Conservation (phyloP, 352 stramenopile genomes). For the Phytophthora cactorum region DNA sequence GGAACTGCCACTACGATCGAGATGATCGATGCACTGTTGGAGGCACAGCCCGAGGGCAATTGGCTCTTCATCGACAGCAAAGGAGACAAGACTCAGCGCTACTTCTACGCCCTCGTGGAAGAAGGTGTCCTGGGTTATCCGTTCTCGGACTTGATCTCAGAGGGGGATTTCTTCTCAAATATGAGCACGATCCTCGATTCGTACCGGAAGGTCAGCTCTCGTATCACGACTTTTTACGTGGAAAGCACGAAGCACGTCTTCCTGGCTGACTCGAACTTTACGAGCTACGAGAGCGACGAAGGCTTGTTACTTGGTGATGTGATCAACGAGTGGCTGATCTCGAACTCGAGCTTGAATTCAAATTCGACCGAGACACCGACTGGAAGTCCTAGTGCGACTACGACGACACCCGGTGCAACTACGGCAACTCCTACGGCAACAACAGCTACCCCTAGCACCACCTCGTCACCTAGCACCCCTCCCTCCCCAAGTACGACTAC, state of each 20-base stretch:
- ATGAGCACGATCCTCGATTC: conserved; percentile 41
- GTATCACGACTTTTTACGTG: conserved; percentile 42
- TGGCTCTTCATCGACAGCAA: conserved; percentile 77
- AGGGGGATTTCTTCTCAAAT: conserved; percentile 51
- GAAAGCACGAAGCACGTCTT: conserved; percentile 40
- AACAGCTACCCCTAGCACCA: conserved; percentile 3
- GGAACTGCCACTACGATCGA: conserved; percentile 39
- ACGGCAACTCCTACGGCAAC: conserved; percentile 4
- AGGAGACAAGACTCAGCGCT: conserved; percentile 58
- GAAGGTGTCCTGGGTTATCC: conserved; percentile 61
- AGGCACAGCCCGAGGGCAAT: conserved; percentile 40
- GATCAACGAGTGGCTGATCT: conserved; percentile 39
- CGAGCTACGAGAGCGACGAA: conserved; percentile 34
- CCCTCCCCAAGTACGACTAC: conserved; percentile 6
- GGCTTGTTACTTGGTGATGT: conserved; percentile 36
- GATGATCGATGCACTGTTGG: conserved; percentile 49
- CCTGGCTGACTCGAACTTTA: conserved; percentile 31
- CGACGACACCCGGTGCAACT: background rate
- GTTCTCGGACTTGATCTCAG: conserved; percentile 61
- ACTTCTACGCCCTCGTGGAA: conserved; percentile 65
- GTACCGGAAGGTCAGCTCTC: conserved; percentile 36
- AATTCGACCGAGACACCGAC: conserved; percentile 16
- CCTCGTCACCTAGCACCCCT: conserved; percentile 8
- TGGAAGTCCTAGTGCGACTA: conserved; percentile 7
- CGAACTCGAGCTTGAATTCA: conserved; percentile 34